Conservation (phyloP, 2,329 filamentous ascomycete species). For the Ophiostoma piceae region DNA sequence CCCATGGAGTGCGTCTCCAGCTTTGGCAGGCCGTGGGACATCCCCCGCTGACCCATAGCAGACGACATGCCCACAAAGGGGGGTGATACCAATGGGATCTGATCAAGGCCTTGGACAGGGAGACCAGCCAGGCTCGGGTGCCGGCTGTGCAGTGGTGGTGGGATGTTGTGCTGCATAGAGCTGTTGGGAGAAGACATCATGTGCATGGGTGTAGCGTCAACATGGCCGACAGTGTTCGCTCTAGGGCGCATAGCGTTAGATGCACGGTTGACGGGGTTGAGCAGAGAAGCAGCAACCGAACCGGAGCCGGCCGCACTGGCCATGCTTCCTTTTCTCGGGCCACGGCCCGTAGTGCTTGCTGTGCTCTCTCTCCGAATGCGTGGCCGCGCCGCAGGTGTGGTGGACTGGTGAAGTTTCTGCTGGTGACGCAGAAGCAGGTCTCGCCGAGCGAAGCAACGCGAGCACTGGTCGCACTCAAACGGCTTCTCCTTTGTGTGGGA, state of each 20-base stretch:
- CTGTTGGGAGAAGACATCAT: constrained; percentile 63
- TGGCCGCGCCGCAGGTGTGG: constrained; percentile 78
- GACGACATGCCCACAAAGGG: constrained; percentile 64
- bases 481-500: constrained; percentile 99
- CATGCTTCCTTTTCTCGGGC: constrained; percentile 89
- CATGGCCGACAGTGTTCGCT: constrained; percentile 93
- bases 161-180: constrained; percentile 47
- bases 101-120: constrained; percentile 52
- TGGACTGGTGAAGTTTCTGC: constrained; percentile 95
- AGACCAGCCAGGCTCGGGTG: constrained; percentile 71
- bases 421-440: constrained; percentile 91
- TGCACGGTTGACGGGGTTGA: constrained; percentile 37
- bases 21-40: constrained; percentile 67
- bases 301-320: constrained; percentile 50
- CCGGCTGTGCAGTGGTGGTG: constrained; percentile 54
- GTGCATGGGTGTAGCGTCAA: constrained; percentile 60
- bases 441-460: constrained; percentile 87
- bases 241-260: constrained; percentile 69
- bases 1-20: constrained; percentile 72
- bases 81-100: constrained; percentile 32
- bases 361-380: constrained; percentile 87
- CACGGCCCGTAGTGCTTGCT: constrained; percentile 62
- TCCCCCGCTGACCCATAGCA: constrained; percentile 60
- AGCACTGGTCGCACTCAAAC: constrained; percentile 93
- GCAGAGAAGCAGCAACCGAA: constrained; percentile 35